These are phyloP conservation scores for Saccharomycopsis capsularis DNA, from an alignment of 805 yeast genomes.

Conservation along the genomic window DNA sequence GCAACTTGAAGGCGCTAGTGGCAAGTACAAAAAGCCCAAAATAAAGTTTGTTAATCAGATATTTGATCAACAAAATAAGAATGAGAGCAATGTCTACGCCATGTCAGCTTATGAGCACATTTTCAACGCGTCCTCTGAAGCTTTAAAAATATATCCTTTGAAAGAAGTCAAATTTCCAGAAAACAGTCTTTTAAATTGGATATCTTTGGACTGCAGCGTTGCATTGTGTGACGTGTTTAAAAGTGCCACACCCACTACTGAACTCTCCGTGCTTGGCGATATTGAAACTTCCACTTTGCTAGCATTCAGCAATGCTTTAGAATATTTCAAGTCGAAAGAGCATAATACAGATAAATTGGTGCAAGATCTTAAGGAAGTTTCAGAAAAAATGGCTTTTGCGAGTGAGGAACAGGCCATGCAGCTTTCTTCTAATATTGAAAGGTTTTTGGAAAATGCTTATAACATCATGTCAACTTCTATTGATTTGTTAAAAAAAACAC, in stretches of 20 bases:
- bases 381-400: slow-evolving; percentile 1
- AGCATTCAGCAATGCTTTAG: slow-evolving; percentile 7
- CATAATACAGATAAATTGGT: slow-evolving; percentile 5
- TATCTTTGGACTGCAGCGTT: background rate
- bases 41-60: slow-evolving; percentile 1
- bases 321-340: slow-evolving; percentile 4
- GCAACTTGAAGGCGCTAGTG: slow-evolving; percentile 12
- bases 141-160: slow-evolving; percentile 6
- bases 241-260: background rate
- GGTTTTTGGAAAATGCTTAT: slow-evolving; percentile 13
- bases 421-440: slow-evolving; percentile 5
- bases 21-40: background rate
- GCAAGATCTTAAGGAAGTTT: slow-evolving; percentile 6
- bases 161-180: background rate
- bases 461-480: slow-evolving; percentile 2
- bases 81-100: background rate
- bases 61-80: slow-evolving; percentile 1
- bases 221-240: background rate
- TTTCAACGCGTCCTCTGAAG: slow-evolving; percentile 11
- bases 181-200: slow-evolving; percentile 13
- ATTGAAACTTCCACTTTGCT: slow-evolving; percentile 5
- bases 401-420: background rate
- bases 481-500: background rate
- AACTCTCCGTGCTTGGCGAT: background rate
- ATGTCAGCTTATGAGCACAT: slow-evolving; percentile 10